phyloP scores from a whole-genome alignment of 1,284 basidiomycete species.

The Mycena sp. region DNA sequence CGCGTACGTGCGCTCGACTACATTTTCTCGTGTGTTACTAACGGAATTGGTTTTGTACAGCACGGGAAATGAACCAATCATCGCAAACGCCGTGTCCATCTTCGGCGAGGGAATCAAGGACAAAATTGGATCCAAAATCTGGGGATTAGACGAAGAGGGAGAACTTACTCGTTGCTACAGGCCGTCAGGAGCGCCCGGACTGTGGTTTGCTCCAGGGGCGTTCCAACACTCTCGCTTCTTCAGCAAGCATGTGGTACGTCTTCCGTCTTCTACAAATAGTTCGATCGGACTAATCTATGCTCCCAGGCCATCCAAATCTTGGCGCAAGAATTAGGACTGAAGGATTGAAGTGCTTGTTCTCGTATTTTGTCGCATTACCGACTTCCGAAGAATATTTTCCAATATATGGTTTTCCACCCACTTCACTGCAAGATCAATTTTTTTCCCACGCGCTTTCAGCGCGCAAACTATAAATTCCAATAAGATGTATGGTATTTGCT shows the following conservation, averaged over 20 bases:
- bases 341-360: too few species aligned
- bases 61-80: slow-evolving; percentile 39
- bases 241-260: slow-evolving; percentile 17
- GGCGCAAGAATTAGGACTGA: too few species aligned
- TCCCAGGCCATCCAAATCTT: too few species aligned
- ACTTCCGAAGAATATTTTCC: too few species aligned
- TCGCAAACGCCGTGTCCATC: not conserved
- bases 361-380: too few species aligned
- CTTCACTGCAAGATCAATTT: too few species aligned
- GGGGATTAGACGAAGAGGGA: slow-evolving; percentile 19
- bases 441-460: too few species aligned
- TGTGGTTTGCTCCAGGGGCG: slow-evolving; percentile 14
- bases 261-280: too few species aligned
- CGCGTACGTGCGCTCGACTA: slow-evolving; percentile 32
- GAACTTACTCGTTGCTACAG: not conserved
- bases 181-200: slow-evolving; percentile 2
- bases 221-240: slow-evolving; percentile 13
- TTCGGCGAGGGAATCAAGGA: slow-evolving; percentile 32
- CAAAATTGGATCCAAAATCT: slow-evolving; percentile 13
- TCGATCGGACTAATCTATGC: too few species aligned
- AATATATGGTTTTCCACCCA: too few species aligned
- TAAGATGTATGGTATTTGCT: too few species aligned
- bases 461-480: too few species aligned
- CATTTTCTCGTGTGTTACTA: not conserved
- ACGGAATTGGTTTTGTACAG: slow-evolving; percentile 28